Evolutionary conservation across 1,284 basidiomycete species (phyloP).

Genomic region (Apiotrichum porosum): DNA sequence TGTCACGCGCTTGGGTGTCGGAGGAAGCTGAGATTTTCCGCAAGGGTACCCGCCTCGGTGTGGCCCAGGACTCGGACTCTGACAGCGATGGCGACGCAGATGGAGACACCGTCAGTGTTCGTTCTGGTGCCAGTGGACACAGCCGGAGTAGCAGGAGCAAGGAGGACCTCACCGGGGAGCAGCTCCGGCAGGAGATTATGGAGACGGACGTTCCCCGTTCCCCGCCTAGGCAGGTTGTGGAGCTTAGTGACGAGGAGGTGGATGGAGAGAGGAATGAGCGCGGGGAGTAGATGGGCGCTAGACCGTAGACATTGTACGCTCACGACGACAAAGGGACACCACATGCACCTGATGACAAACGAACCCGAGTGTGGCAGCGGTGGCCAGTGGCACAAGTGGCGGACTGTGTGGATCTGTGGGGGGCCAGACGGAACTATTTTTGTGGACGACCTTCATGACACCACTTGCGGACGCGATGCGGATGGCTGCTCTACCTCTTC

Average conservation of each 20-base stretch:
- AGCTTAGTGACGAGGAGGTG: slow-evolving; percentile 3
- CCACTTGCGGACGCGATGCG: too few relatives aligned
- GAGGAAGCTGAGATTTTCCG: slow-evolving; percentile 90
- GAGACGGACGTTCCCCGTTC: slow-evolving; percentile 44
- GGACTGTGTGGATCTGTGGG: too few relatives aligned
- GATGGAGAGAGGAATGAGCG: not conserved
- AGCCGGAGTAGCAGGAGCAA: not conserved
- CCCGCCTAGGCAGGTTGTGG: slow-evolving; percentile 31
- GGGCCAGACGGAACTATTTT: too few relatives aligned
- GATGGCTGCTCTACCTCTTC: too few relatives aligned
- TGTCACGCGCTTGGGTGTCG: slow-evolving; percentile 68
- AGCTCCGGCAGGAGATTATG: slow-evolving; percentile 32
- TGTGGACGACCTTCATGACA: too few relatives aligned
- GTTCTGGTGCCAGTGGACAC: not conserved
- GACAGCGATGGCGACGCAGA: slow-evolving; percentile 50
- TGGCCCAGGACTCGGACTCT: slow-evolving; percentile 61
- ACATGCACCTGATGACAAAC: too few relatives aligned
- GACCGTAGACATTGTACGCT: too few relatives aligned
- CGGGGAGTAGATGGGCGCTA: too few relatives aligned
- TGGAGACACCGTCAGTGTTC: not conserved
- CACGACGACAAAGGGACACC: too few relatives aligned
- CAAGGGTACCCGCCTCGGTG: slow-evolving; percentile 74
- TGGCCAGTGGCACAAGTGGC: too few relatives aligned
- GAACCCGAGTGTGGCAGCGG: too few relatives aligned
- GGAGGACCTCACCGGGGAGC: slow-evolving; percentile 11